These are phyloP conservation scores for Sporisorium graminicola DNA, from an alignment of 1,284 basidiomycete genomes.

Conservation along the genomic window DNA sequence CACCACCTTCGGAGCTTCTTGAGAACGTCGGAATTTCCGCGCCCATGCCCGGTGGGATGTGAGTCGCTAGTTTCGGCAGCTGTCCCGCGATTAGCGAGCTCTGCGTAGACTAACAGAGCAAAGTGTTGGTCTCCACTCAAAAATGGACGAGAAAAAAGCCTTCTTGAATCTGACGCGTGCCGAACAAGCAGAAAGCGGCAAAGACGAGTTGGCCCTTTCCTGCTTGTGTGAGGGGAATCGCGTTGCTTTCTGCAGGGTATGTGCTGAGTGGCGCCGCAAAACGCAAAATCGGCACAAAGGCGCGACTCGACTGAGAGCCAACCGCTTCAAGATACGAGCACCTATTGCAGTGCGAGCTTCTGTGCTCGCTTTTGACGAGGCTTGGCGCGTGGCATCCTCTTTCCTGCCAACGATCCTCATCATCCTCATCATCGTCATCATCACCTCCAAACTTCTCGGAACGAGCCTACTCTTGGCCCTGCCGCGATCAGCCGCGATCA, in stretches of 20 bases:
- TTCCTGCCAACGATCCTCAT: not conserved
- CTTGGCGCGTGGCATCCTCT: slow-evolving; percentile 5
- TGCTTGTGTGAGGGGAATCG: slow-evolving; percentile 5
- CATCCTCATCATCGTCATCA: not conserved
- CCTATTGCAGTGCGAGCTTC: not conserved
- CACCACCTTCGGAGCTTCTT: no score
- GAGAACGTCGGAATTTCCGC: slow-evolving; percentile 3
- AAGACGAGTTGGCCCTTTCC: not conserved
- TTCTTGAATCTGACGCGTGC: slow-evolving; percentile 23
- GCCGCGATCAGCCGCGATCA: no score
- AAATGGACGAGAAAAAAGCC: not conserved
- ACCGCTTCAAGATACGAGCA: not conserved
- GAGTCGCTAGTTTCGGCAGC: slow-evolving; percentile 15
- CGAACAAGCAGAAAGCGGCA: slow-evolving; percentile 10
- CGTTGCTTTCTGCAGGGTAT: slow-evolving; percentile 7
- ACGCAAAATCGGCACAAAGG: not conserved
- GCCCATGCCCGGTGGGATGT: not conserved
- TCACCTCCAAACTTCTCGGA: not conserved
- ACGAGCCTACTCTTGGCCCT: not conserved
- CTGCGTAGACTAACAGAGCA: not conserved
- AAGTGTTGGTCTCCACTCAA: slow-evolving; percentile 30
- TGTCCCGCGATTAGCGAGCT: not conserved
- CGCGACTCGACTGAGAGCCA: not conserved
- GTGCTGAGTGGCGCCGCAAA: not conserved
- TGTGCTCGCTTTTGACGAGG: not conserved